These are phyloP conservation scores for Euphorbia peplus DNA, from an alignment of 345 rosid genomes.

Conservation along the genomic window DNA sequence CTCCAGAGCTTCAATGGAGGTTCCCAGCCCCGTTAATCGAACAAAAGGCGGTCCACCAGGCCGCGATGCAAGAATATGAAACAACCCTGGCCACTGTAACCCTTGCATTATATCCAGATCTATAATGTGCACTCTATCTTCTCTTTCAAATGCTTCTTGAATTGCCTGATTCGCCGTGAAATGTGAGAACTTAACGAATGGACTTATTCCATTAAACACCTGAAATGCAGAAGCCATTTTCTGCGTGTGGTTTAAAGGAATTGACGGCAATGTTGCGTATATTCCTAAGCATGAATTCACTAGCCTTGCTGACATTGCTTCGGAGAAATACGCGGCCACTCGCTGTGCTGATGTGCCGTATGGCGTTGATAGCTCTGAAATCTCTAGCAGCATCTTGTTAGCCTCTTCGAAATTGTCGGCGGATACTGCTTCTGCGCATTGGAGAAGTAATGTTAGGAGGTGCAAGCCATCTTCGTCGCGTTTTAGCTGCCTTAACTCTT, in stretches of 20 bases:
- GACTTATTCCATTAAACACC: constrained; percentile 95
- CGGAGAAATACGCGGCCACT: constrained; percentile 97
- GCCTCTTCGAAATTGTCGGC: constrained; percentile 87
- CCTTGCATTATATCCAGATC: constrained; percentile 99
- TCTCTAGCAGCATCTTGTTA: constrained; percentile 81
- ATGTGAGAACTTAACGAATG: constrained; percentile 95
- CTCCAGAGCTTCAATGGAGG: constrained; percentile 80
- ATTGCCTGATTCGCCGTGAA: constrained; percentile 97
- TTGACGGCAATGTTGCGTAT: constrained; percentile 65
- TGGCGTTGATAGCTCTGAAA: constrained; percentile 86
- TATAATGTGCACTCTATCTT: constrained; percentile 88
- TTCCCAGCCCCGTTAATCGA: constrained; percentile 90
- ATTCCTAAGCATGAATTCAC: constrained; percentile 87
- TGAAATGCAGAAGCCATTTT: constrained; percentile 95
- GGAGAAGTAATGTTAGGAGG: constrained; percentile 83
- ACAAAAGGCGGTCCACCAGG: constrained; percentile 95
- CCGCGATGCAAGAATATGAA: constrained; percentile 85
- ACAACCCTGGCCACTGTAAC: constrained; percentile 96
- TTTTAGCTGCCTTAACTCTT: constrained; percentile 71
- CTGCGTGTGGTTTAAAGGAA: constrained; percentile 53
- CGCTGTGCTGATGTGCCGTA: constrained; percentile 96
- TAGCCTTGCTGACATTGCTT: constrained; percentile 91
- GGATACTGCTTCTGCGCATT: constrained; percentile 97
- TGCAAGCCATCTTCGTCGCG: constrained; percentile 90
- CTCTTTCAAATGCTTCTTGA: constrained; percentile 94